A percentile compares a stretch with the other conserved stretches of the same genome.
These are phyloP conservation scores for Onygenales sp. DNA, from an alignment of 2,329 filamentous ascomycete genomes.

Conservation along the genomic window DNA sequence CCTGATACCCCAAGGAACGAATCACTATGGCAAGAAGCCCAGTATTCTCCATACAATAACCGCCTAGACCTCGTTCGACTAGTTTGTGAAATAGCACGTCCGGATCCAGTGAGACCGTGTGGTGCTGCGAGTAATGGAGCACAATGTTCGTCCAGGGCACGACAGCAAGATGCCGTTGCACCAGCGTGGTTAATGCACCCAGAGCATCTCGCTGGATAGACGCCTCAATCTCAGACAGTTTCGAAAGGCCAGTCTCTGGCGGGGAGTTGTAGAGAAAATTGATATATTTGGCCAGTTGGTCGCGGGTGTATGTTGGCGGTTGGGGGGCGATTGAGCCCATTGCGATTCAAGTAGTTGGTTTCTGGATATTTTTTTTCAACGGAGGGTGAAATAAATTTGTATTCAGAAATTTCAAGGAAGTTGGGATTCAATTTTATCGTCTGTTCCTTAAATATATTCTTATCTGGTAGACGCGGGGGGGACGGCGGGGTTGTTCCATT, in stretches of 20 bases:
- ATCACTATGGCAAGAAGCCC: slow-evolving; percentile 44
- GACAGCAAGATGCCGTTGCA: slow-evolving; percentile 36
- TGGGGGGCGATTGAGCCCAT: slow-evolving; percentile 1
- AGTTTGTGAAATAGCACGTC: slow-evolving; percentile 46
- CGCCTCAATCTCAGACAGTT: slow-evolving; percentile 19
- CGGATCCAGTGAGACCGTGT: slow-evolving; percentile 40
- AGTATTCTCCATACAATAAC: slow-evolving; percentile 55
- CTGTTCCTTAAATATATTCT: too few species aligned
- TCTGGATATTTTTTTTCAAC: too few species aligned
- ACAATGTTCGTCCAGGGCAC: slow-evolving; percentile 50
- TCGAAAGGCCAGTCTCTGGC: slow-evolving; percentile 9
- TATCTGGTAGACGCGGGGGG: too few species aligned
- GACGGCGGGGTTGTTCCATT: too few species aligned
- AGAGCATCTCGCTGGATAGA: slow-evolving; percentile 22
- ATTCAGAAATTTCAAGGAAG: too few species aligned
- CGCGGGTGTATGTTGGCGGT: slow-evolving; percentile 23
- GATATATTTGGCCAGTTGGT: slow-evolving; percentile 29
- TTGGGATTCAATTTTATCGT: too few species aligned
- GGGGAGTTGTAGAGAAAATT: slow-evolving; percentile 17
- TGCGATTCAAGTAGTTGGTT: too few species aligned
- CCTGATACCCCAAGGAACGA: slow-evolving; percentile 41
- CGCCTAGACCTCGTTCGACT: slow-evolving; percentile 41
- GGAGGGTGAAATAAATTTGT: too few species aligned
- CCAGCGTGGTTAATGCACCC: slow-evolving; percentile 23
- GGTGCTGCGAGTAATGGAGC: slow-evolving; percentile 45